Percentiles rank a stretch among this genome's conserved stretches.
phyloP scores from a whole-genome alignment of 805 yeast species.

The Pichia pseudocactophila region DNA sequence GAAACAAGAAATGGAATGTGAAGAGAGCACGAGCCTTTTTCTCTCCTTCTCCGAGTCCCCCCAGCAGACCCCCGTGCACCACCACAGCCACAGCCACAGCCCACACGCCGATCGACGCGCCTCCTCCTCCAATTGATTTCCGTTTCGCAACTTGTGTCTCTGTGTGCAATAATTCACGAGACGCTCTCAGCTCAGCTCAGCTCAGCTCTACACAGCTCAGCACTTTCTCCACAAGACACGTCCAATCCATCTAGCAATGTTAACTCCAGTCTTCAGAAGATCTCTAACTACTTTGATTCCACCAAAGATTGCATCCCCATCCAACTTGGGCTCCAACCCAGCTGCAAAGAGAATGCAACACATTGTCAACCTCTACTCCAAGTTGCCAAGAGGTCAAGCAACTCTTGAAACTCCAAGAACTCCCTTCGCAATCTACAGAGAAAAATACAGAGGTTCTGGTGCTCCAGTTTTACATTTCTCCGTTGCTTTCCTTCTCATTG shows the following conservation, averaged over 20 bases:
- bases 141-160: too few relatives aligned
- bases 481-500: conserved; percentile 56
- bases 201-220: too few relatives aligned
- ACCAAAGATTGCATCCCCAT: conserved; percentile 94
- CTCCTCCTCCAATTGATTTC: too few relatives aligned
- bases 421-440: conserved; percentile 70
- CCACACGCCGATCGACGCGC: too few relatives aligned
- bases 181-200: too few relatives aligned
- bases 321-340: conserved; percentile 89
- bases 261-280: conserved; percentile 76
- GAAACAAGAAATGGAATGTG: too few relatives aligned
- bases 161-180: too few relatives aligned
- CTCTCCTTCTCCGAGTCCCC: too few relatives aligned
- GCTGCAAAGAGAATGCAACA: conserved; percentile 94
- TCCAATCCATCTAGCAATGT: conserved; percentile 36
- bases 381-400: conserved; percentile 90
- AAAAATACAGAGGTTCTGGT: conserved; percentile 77
- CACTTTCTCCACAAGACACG: too few relatives aligned
- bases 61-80: too few relatives aligned
- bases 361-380: conserved; percentile 92
- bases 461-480: conserved; percentile 76
- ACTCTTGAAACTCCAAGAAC: conserved; percentile 63
- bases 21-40: too few relatives aligned
- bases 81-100: too few relatives aligned
- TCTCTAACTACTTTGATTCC: conserved; percentile 93